Percentiles rank a stretch among this genome's conserved stretches.
Conservation (phyloP, 345 rosid genomes). For the Salix dunnii region DNA sequence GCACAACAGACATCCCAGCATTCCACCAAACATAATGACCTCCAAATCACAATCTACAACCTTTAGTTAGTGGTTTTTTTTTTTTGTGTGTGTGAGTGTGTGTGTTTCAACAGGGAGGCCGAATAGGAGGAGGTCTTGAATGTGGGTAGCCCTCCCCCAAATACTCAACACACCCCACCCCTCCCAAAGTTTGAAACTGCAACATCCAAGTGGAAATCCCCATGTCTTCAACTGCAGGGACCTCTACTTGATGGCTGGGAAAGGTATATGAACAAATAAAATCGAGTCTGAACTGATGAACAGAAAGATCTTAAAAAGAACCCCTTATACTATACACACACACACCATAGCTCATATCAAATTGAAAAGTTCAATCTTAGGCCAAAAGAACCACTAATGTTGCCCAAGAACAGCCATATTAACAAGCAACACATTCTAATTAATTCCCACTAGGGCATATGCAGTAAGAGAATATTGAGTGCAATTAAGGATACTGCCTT, state of each 20-base stretch:
- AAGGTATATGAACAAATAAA: background rate
- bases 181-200: background rate
- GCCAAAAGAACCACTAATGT: background rate
- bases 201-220: background rate
- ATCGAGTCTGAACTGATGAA: background rate
- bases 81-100: too few relatives aligned
- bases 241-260: background rate
- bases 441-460: background rate
- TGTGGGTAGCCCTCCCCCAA: background rate
- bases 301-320: background rate
- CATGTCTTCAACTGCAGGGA: background rate
- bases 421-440: background rate
- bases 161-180: background rate
- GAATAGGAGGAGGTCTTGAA: background rate
- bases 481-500: constrained; percentile 90
- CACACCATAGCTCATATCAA: background rate
- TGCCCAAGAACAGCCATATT: background rate
- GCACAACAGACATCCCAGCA: background rate
- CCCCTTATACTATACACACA: background rate
- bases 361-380: background rate
- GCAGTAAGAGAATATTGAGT: background rate
- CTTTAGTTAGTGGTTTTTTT: background rate
- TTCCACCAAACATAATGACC: background rate
- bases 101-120: too few relatives aligned
- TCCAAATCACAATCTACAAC: background rate